Evolutionary conservation across 139 green algal species (phyloP).

Genomic region (Auxenochlorella protothecoides): DNA sequence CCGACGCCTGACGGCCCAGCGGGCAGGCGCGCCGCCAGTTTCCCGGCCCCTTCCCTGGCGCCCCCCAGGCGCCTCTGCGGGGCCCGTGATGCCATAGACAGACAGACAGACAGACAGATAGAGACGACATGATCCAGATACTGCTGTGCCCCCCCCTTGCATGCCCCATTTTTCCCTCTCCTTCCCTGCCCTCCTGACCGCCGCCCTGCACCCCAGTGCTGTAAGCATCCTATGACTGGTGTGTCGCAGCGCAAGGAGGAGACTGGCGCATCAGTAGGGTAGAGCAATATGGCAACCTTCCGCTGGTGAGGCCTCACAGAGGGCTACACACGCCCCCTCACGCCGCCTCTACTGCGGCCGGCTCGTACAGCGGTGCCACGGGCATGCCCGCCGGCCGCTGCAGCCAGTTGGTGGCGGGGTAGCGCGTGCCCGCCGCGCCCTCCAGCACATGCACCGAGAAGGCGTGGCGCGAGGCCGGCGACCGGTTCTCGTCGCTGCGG

Average conservation of each 20-base stretch:
- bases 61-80: no score
- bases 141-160: no score
- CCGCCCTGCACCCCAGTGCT: neutral
- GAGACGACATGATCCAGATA: no score
- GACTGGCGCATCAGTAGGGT: no score
- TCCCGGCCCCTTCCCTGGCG: no score
- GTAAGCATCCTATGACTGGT: neutral
- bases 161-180: no score
- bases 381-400: constrained; percentile 44
- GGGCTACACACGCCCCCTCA: no score
- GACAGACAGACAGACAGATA: no score
- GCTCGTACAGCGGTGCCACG: constrained; percentile 54
- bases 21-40: no score
- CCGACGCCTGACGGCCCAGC: neutral
- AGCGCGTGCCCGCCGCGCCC: constrained; percentile 27
- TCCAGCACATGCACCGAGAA: constrained; percentile 81
- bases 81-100: no score
- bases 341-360: neutral
- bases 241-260: neutral
- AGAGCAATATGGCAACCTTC: no score
- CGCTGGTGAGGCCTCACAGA: no score
- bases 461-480: constrained; percentile 49
- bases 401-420: constrained; percentile 69
- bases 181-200: neutral
- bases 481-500: constrained; percentile 35